Base-by-base conservation (phyloP, 2,329 filamentous ascomycete genomes). In the Cladophialophora yegresii region DNA sequence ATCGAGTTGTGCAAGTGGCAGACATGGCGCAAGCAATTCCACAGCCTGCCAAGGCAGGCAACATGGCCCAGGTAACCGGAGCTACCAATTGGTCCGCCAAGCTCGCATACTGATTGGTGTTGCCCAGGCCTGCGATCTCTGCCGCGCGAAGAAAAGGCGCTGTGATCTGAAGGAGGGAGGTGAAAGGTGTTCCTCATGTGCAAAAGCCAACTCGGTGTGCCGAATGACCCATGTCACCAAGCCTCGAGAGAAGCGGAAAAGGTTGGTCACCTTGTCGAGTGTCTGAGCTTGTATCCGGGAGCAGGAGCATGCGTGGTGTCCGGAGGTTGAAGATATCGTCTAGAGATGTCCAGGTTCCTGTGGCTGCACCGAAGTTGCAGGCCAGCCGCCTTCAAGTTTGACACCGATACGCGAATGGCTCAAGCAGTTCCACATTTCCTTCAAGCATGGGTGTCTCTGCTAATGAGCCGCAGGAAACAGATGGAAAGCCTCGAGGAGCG, bases 221-320 rank as follows among this genome's bases (percentile, higher is more conserved):
- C 87, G 96, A 71, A 97, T 97, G 75, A 98, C 95, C 0, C 92
- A 96, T 76, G 93, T 97, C 43, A 93, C 98, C 81, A 99, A 99
- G 86, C 98, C 98, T 84, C 86, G 93, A 67, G 93, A 90, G 76
- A 93, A 93, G 58, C 93, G 93, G 1, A 98, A 98, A 82, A 93
- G 93, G 92, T 96, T 43, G 13, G 51, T 28, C 22, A 3, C 36
- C 36, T 16, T 26, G 26, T 8, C 47, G 20, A 20, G 47, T 43
- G 4, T 16, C 16, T 20, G 26, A 43, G 36, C n/a, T 16, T 43
- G 6, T 28, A 28, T 28, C 26, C 26, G 26, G 36, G 36, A 43
- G 5, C 7, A 8, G 36, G n/a, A n/a, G 36, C 16, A 16, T 16
- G n/a, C 16, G 16, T 16, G 33, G 36, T 43, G 36, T 26, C 47